Conservation (phyloP, 768 basidiomycete species). For the Udeniomyces megalosporus region DNA sequence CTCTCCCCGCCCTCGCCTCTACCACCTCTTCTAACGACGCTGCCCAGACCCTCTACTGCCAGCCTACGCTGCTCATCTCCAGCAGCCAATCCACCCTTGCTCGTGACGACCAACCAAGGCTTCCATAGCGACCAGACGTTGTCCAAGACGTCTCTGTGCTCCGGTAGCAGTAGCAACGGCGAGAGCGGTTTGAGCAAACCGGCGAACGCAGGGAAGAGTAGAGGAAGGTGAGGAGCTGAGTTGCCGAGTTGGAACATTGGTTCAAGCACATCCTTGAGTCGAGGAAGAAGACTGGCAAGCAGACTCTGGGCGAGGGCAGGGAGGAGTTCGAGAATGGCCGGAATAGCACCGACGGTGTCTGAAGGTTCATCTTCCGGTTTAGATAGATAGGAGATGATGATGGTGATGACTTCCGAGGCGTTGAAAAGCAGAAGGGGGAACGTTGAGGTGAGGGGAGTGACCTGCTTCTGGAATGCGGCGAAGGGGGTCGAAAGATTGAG, state of each 20-base stretch:
- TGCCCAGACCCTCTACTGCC: conserved; percentile 77
- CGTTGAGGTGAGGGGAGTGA: conserved; percentile 24
- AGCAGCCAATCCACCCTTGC: conserved; percentile 39
- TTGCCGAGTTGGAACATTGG: conserved; percentile 5
- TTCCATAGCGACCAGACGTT: conserved; percentile 21
- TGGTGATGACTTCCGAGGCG: conserved; percentile 18
- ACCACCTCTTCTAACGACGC: conserved; percentile 47
- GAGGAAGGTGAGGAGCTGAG: conserved; percentile 16
- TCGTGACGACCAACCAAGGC: conserved; percentile 22
- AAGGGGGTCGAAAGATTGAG: conserved; percentile 28
- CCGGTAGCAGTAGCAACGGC: conserved; percentile 18
- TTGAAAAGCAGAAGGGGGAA: conserved; percentile 28
- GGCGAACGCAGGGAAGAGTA: conserved; percentile 26
- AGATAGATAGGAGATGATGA: conserved; percentile 23
- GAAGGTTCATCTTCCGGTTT: conserved; percentile 20
- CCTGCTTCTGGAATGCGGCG: conserved; percentile 21
- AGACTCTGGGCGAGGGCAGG: conserved; percentile 3
- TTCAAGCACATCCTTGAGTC: conserved; percentile 15
- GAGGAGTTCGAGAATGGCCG: conserved; percentile 18
- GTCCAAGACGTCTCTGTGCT: conserved; percentile 7
- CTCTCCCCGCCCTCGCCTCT: conserved; percentile 44
- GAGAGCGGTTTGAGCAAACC: conserved; percentile 24
- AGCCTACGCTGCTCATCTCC: conserved; percentile 36
- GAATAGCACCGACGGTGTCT: conserved; percentile 25
- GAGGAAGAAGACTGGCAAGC: conserved; percentile 17